Evolutionary conservation across 495 filamentous ascomycete genomes (phyloP).

Genomic region (Xylaria cubensis): DNA sequence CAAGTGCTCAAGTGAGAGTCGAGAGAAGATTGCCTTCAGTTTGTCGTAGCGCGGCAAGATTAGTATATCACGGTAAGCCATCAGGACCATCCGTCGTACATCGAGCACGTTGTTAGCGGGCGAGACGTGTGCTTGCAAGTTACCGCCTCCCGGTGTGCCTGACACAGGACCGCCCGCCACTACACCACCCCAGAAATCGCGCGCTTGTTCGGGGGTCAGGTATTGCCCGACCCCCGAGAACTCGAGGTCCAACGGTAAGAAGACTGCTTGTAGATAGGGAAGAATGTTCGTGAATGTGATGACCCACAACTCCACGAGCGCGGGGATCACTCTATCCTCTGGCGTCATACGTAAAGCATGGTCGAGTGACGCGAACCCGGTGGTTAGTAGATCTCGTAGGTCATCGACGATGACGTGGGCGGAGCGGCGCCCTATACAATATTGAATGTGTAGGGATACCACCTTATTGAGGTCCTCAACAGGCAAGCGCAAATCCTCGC

Average conservation of each 20-base stretch:
- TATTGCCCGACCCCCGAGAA: conserved; percentile 84
- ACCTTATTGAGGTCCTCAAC: conserved; percentile 95
- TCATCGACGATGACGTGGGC: conserved; percentile 79
- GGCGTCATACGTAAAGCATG: conserved; percentile 75
- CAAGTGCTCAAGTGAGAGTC: conserved; percentile 82
- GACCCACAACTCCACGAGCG: conserved; percentile 92
- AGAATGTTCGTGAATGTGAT: conserved; percentile 87
- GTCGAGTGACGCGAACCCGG: conserved; percentile 86
- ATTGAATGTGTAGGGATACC: conserved; percentile 78
- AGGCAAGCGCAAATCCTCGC: conserved; percentile 84
- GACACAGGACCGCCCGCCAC: conserved; percentile 24
- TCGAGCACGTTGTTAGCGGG: conserved; percentile 67
- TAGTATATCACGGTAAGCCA: conserved; percentile 87
- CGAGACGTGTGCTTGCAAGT: conserved; percentile 41
- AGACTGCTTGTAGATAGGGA: conserved; percentile 95
- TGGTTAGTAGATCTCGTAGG: conserved; percentile 76
- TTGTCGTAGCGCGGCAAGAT: conserved; percentile 85
- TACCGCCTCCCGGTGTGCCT: conserved; percentile 9
- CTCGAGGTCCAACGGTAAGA: conserved; percentile 92
- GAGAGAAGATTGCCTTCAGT: conserved; percentile 88
- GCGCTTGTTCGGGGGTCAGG: conserved; percentile 75
- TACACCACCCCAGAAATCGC: conserved; percentile 85
- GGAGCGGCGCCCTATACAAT: conserved; percentile 71
- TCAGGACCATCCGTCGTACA: conserved; percentile 84
- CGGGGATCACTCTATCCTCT: conserved; percentile 83